phyloP scores from a whole-genome alignment of 129 eudicot genomes.

The Arctium lappa region DNA sequence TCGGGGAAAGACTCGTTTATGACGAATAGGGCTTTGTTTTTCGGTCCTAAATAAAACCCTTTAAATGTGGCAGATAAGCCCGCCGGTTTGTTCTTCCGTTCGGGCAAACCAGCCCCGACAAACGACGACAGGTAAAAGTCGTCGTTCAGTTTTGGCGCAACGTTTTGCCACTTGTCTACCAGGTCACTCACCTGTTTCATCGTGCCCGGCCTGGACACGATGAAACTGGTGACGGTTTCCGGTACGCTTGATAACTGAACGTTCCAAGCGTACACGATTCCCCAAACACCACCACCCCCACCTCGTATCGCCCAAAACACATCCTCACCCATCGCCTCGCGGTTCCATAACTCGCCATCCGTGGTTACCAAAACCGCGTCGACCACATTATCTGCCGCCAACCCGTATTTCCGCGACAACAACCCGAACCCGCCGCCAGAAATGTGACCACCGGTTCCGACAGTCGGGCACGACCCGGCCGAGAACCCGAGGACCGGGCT shows the following conservation, averaged over 20 bases:
- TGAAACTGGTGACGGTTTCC: constrained; percentile 46
- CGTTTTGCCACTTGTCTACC: constrained; percentile 61
- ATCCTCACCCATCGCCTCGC: constrained; percentile 86
- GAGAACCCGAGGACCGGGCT: constrained; percentile 57
- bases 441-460: constrained; percentile 79
- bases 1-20: constrained; percentile 44
- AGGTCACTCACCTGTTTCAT: constrained; percentile 29
- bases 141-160: constrained; percentile 46
- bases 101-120: constrained; percentile 45
- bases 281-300: constrained; percentile 80
- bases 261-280: constrained; percentile 74
- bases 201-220: constrained; percentile 48
- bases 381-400: constrained; percentile 77
- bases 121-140: constrained; percentile 48
- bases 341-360: constrained; percentile 45
- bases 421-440: constrained; percentile 82
- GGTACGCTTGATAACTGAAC: constrained; percentile 53
- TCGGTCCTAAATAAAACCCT: constrained; percentile 61
- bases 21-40: constrained; percentile 28
- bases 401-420: constrained; percentile 65
- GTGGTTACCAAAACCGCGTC: constrained; percentile 62
- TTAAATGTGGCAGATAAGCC: constrained; percentile 51
- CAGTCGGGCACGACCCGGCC: constrained; percentile 80
- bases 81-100: neutral
- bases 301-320: constrained; percentile 92